Evolutionary conservation across 208 protist genomes (phyloP).

Genomic region (Trypanosoma cruzi): DNA sequence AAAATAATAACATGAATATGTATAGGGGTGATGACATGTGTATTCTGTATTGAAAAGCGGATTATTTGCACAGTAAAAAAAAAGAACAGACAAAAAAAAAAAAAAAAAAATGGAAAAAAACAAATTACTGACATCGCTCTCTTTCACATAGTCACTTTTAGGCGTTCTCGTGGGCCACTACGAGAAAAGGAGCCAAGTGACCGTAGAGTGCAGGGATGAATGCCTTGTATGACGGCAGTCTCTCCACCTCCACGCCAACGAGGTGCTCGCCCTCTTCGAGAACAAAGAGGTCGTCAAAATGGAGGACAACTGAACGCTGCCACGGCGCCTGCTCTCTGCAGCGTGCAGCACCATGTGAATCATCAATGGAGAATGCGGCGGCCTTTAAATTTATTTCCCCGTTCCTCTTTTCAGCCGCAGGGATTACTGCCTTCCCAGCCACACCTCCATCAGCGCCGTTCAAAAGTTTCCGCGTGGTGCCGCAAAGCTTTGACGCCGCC

Average conservation of each 20-base stretch:
- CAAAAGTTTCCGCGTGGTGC: slow-evolving; percentile 29
- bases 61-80: not conserved
- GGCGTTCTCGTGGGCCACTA: slow-evolving; percentile 37
- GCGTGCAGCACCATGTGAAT: not conserved
- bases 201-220: slow-evolving; percentile 63
- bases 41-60: not conserved
- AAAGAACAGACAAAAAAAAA: not conserved
- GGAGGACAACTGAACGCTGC: slow-evolving; percentile 5
- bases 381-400: not conserved
- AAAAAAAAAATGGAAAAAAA: not conserved
- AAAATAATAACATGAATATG: slow-evolving; percentile 6
- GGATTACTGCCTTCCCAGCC: not conserved
- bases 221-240: slow-evolving; percentile 40
- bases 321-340: not conserved
- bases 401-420: not conserved
- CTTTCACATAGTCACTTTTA: not conserved
- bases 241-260: slow-evolving; percentile 56
- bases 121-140: not conserved
- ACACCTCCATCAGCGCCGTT: not conserved
- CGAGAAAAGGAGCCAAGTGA: slow-evolving; percentile 70
- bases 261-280: slow-evolving; percentile 61
- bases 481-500: slow-evolving; percentile 36
- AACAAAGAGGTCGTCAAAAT: slow-evolving; percentile 49
- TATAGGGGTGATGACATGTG: not conserved
- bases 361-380: not conserved